These are phyloP conservation scores for Lunasporangiospora selenospora DNA, from an alignment of 192 early-diverging fungal species.

Conservation along the genomic window DNA sequence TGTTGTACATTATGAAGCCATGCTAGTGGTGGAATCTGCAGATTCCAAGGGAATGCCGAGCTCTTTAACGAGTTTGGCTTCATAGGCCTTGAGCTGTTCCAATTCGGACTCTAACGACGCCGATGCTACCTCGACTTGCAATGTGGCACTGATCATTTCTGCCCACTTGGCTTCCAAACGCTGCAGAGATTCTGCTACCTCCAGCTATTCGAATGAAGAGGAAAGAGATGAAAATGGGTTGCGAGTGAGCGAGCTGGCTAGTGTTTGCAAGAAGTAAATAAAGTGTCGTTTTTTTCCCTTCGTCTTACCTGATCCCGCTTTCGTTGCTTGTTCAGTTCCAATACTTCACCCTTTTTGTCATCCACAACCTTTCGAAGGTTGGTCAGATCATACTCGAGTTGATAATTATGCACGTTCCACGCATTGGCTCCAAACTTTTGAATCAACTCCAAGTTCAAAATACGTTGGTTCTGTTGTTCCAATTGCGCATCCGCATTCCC, in stretches of 20 bases:
- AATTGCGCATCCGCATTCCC: constrained; percentile 61
- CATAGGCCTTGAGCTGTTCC: constrained; percentile 51
- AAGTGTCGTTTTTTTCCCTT: background rate
- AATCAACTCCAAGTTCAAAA: constrained; percentile 57
- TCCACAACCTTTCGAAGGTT: constrained; percentile 51
- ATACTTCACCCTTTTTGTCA: constrained; percentile 46
- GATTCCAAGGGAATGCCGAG: constrained; percentile 16
- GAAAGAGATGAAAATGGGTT: background rate
- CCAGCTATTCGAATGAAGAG: constrained; percentile 17
- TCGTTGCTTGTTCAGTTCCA: constrained; percentile 57
- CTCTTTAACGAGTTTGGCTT: constrained; percentile 32
- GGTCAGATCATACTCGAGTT: constrained; percentile 51
- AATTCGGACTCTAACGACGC: constrained; percentile 52
- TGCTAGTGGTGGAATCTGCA: no score
- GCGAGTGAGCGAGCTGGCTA: no score
- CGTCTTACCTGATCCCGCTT: constrained; percentile 57
- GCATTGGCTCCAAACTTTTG: constrained; percentile 63
- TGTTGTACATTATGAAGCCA: no score
- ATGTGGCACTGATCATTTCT: constrained; percentile 54
- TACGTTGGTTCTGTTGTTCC: constrained; percentile 57
- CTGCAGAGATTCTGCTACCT: constrained; percentile 50
- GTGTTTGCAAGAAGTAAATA: background rate
- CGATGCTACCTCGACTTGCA: constrained; percentile 61
- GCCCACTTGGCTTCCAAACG: constrained; percentile 60
- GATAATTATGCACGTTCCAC: constrained; percentile 65